Percentiles rank a stretch among this genome's conserved stretches.
phyloP scores from a whole-genome alignment of 106 monocot species.

The Dioscorea dumetorum region DNA sequence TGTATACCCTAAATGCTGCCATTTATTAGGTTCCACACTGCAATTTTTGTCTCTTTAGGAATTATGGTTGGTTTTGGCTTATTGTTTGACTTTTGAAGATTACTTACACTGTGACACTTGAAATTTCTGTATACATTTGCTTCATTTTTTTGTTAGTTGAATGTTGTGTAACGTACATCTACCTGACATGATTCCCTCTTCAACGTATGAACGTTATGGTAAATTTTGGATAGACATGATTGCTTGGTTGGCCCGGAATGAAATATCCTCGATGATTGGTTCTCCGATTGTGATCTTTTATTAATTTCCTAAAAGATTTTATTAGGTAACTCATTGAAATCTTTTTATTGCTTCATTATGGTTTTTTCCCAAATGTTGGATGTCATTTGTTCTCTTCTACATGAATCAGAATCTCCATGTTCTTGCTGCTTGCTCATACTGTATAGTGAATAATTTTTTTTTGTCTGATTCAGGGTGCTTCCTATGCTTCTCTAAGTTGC shows the following conservation, averaged over 20 bases:
- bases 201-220: not conserved
- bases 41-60: no score
- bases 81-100: no score
- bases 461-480: slow-evolving; percentile 27
- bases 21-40: no score
- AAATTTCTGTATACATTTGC: no score
- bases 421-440: not conserved
- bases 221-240: not conserved
- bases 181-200: no score
- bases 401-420: not conserved
- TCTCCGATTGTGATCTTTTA: not conserved
- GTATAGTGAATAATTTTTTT: not conserved
- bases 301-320: not conserved
- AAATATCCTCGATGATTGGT: no score
- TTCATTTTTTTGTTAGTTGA: no score
- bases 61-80: no score
- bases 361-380: not conserved
- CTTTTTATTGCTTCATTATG: not conserved
- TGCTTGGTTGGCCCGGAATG: no score
- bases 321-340: not conserved
- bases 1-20: no score
- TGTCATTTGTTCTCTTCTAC: not conserved
- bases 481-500: slow-evolving; percentile 3
- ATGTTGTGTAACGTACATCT: no score
- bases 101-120: no score